phyloP scores from a whole-genome alignment of 148 eudicot species.

The Chenopodium suecicum region DNA sequence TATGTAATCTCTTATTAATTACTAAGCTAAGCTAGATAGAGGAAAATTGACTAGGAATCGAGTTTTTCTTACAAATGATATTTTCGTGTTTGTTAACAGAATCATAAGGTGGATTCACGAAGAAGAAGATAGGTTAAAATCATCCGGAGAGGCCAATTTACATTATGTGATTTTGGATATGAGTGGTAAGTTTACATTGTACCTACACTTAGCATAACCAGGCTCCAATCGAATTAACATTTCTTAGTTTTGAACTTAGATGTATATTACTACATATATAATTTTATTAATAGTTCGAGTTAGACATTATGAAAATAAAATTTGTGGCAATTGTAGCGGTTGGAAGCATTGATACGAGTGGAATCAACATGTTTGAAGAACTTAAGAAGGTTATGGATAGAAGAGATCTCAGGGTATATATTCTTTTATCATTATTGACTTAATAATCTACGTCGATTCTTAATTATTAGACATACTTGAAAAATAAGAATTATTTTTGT shows the following conservation, averaged over 20 bases:
- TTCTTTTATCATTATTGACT: no score
- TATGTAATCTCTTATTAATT: constrained; percentile 13
- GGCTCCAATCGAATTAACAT: no score
- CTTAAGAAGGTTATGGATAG: constrained; percentile 67
- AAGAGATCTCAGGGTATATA: constrained; percentile 66
- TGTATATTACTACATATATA: no score
- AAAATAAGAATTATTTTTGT: no score
- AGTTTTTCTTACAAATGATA: no score
- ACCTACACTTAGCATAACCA: no score
- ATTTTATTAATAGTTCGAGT: no score
- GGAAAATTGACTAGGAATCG: no score
- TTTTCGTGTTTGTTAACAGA: constrained; percentile 28
- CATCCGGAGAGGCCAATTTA: constrained; percentile 45
- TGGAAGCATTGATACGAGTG: constrained; percentile 84
- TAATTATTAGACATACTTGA: no score
- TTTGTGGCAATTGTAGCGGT: constrained; percentile 52
- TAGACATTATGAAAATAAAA: neutral
- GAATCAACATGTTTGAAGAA: constrained; percentile 91
- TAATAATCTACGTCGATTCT: no score
- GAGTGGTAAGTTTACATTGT: constrained; percentile 40
- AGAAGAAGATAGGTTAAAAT: constrained; percentile 73
- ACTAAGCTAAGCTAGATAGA: no score
- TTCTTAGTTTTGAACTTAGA: no score
- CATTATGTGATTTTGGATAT: constrained; percentile 77
- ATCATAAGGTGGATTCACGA: constrained; percentile 88